Percentiles rank a stretch among this genome's conserved stretches.
These are phyloP conservation scores for Arthrobotrys sinensis DNA, from an alignment of 2,329 filamentous ascomycete species.

Conservation along the genomic window DNA sequence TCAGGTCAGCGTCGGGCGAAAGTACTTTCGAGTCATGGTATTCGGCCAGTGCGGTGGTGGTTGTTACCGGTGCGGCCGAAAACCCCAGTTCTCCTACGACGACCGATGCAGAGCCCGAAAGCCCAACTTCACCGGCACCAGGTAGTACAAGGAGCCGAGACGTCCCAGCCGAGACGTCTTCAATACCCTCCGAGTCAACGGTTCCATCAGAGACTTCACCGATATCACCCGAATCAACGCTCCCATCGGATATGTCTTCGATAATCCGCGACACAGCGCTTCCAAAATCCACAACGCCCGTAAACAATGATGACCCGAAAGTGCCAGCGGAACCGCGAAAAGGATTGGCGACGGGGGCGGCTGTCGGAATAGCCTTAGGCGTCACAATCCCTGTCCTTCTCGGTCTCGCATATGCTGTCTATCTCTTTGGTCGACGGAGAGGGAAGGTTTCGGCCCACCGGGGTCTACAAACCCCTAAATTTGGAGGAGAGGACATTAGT, in stretches of 20 bases:
- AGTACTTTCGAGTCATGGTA: not conserved
- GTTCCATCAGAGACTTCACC: not conserved
- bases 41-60: slow-evolving; percentile 1
- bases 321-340: not conserved
- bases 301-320: not conserved
- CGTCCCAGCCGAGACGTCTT: not conserved
- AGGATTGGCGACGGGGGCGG: slow-evolving; percentile 5
- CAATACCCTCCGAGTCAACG: not conserved
- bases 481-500: not conserved
- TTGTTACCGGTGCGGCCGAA: slow-evolving; percentile 1
- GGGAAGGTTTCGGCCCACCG: not conserved
- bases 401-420: not conserved
- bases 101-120: too few species aligned
- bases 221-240: not conserved
- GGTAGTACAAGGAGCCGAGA: not conserved
- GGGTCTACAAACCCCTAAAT: not conserved
- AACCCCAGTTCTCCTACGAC: not conserved
- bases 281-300: not conserved
- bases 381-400: not conserved
- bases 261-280: not conserved
- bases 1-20: not conserved
- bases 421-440: not conserved
- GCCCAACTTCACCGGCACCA: not conserved
- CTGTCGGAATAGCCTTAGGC: slow-evolving; percentile 4
- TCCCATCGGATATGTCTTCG: not conserved